phyloP scores from a whole-genome alignment of 352 stramenopile genomes.

The Pythium dissotocum region DNA sequence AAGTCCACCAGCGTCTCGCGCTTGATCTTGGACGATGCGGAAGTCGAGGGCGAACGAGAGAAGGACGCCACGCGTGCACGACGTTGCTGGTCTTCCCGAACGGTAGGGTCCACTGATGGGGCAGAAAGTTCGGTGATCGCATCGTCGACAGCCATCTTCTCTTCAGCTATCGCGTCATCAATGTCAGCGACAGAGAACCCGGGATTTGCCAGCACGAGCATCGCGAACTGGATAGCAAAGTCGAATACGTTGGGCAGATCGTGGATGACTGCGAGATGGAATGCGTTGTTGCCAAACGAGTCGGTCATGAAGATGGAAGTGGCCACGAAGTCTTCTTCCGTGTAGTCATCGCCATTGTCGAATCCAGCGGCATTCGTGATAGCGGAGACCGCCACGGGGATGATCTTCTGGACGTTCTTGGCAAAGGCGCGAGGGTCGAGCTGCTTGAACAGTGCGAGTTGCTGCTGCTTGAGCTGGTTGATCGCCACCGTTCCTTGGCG shows the following conservation, averaged over 20 bases:
- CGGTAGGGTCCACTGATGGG: not conserved
- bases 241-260: constrained; percentile 56
- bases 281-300: constrained; percentile 55
- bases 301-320: constrained; percentile 60
- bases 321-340: constrained; percentile 10
- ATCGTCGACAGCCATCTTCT: not conserved
- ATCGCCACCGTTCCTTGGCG: not conserved
- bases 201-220: constrained; percentile 30
- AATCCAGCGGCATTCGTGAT: not conserved
- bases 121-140: not conserved
- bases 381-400: not conserved
- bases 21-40: not conserved
- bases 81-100: constrained; percentile 5
- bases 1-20: constrained; percentile 35
- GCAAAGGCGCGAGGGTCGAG: constrained; percentile 15
- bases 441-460: constrained; percentile 16
- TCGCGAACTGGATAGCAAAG: constrained; percentile 56
- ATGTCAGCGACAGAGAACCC: constrained; percentile 2
- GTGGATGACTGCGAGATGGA: constrained; percentile 62
- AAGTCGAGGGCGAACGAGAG: not conserved
- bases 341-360: not conserved
- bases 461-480: constrained; percentile 5
- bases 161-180: constrained; percentile 1
- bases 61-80: constrained; percentile 18
- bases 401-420: constrained; percentile 17